Evolutionary conservation across 345 rosid genomes (phyloP).

Genomic region (Salix viminalis): DNA sequence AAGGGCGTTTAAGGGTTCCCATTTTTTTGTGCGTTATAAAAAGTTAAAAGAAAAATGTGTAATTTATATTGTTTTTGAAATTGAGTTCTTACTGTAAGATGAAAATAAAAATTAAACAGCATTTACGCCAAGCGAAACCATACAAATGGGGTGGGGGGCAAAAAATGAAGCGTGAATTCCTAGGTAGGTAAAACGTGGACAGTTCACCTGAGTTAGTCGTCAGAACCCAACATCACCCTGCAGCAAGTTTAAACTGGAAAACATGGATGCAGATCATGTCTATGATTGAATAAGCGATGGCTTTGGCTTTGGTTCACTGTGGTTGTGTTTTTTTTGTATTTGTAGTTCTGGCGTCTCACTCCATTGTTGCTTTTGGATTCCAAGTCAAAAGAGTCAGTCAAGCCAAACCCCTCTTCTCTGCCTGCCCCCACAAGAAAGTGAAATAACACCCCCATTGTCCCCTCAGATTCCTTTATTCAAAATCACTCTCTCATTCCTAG

Average conservation of each 20-base stretch:
- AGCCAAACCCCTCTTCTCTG: conserved; percentile 32
- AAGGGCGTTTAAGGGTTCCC: too few species aligned
- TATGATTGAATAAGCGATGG: neutral
- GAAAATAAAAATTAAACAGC: too few species aligned
- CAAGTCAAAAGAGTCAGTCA: conserved; percentile 72
- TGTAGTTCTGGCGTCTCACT: neutral
- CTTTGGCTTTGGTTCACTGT: conserved; percentile 4
- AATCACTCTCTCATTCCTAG: conserved; percentile 7
- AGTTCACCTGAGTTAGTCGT: neutral
- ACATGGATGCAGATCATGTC: conserved; percentile 5
- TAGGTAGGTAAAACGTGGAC: conserved; percentile 17
- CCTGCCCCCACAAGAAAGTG: conserved; percentile 74
- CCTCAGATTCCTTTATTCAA: conserved; percentile 12
- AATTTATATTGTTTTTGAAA: too few species aligned
- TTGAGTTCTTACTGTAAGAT: too few species aligned
- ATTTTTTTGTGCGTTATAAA: too few species aligned
- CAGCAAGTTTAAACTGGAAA: neutral
- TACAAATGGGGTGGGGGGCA: too few species aligned
- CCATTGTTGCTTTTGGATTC: conserved; percentile 24
- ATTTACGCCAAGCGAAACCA: too few species aligned
- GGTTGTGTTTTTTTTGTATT: neutral
- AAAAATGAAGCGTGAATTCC: neutral
- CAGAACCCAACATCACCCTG: conserved; percentile 6
- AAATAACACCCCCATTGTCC: conserved; percentile 23
- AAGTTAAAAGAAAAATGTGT: too few species aligned